These are phyloP conservation scores for Tricholoma terreum DNA, from an alignment of 768 basidiomycete genomes.

Conservation along the genomic window DNA sequence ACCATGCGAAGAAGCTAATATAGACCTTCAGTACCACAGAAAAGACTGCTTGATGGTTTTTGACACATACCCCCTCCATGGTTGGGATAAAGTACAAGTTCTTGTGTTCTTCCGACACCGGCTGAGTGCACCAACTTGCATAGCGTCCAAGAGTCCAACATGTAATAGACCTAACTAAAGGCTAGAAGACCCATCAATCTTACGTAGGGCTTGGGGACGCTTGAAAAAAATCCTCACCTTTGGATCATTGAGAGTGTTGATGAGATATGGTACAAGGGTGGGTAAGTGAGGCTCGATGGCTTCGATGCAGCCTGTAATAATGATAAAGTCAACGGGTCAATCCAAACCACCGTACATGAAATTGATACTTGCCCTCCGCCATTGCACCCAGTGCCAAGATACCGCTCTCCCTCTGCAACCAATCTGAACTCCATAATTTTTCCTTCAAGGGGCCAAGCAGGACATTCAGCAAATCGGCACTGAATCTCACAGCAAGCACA, in stretches of 20 bases:
- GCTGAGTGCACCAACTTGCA: slow-evolving; percentile 94
- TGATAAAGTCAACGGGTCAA: slow-evolving; percentile 7
- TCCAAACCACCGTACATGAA: neutral
- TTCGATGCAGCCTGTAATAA: slow-evolving; percentile 82
- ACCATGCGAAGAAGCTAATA: slow-evolving; percentile 92
- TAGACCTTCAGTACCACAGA: neutral
- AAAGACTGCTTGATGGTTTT: neutral
- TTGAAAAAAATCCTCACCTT: slow-evolving; percentile 56
- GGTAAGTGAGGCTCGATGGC: slow-evolving; percentile 92
- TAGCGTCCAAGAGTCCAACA: slow-evolving; percentile 99
- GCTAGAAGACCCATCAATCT: slow-evolving; percentile 43
- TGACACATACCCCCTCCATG: slow-evolving; percentile 82
- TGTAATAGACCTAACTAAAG: slow-evolving; percentile 95
- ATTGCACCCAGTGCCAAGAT: slow-evolving; percentile 96
- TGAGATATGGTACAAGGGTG: slow-evolving; percentile 90
- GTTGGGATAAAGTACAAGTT: slow-evolving; percentile 91
- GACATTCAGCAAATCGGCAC: slow-evolving; percentile 84
- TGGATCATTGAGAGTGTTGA: slow-evolving; percentile 84
- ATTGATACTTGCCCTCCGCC: slow-evolving; percentile 77
- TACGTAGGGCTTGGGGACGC: neutral
- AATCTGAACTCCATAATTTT: slow-evolving; percentile 89
- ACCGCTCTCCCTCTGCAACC: slow-evolving; percentile 93
- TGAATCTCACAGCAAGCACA: slow-evolving; percentile 92
- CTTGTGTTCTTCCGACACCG: slow-evolving; percentile 82
- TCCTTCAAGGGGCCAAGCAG: slow-evolving; percentile 88